phyloP scores from a whole-genome alignment of 2,329 filamentous ascomycete species.

The Fusarium sulawesiense region DNA sequence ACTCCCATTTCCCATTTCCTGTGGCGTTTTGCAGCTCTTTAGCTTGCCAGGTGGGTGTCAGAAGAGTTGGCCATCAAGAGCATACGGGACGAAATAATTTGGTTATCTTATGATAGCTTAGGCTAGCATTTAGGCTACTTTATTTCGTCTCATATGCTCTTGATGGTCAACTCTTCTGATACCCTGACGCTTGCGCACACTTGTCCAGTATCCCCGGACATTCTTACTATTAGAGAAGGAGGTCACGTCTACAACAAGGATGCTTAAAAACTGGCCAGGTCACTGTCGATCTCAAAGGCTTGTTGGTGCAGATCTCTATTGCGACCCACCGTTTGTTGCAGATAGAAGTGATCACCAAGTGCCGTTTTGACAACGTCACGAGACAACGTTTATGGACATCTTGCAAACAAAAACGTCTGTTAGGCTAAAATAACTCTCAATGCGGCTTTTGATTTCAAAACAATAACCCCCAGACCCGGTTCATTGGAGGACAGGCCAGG shows the following conservation, averaged over 20 bases:
- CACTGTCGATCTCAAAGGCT: background rate
- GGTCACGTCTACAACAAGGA: background rate
- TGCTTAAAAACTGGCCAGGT: background rate
- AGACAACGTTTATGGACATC: background rate
- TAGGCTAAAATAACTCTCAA: background rate
- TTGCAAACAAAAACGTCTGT: background rate
- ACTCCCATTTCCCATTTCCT: background rate
- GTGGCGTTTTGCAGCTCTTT: background rate
- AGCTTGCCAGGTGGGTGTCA: too few species aligned
- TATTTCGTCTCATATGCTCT: too few species aligned
- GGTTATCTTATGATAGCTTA: too few species aligned
- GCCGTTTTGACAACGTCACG: background rate
- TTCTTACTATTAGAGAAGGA: background rate
- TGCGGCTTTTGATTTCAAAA: slow-evolving; percentile 30
- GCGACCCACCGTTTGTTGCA: background rate
- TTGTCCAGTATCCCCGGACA: background rate
- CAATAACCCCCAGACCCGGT: slow-evolving; percentile 3
- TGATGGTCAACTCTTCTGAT: too few species aligned
- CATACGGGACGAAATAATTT: too few species aligned
- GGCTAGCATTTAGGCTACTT: too few species aligned
- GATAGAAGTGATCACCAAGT: too few species aligned
- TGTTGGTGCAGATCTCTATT: background rate
- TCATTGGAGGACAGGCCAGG: slow-evolving; percentile 16
- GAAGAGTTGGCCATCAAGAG: too few species aligned
- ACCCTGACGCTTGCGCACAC: background rate